Conservation (phyloP, 1,139 yeast genomes). For the Nematodospora anomalae region DNA sequence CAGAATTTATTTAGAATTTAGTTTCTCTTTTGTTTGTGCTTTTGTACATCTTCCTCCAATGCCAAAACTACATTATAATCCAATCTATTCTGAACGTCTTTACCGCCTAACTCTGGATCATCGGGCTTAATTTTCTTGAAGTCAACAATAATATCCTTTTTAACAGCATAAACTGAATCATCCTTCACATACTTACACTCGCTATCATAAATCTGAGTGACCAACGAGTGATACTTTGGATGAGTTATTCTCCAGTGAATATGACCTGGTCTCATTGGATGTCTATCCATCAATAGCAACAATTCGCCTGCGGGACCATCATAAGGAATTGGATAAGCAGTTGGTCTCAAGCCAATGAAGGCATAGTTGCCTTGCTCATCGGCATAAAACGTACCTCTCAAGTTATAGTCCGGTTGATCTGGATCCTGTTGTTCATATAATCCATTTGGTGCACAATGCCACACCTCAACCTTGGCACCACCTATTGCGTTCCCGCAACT, state of each 20-base stretch:
- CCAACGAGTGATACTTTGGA: conserved; percentile 25
- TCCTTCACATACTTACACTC: conserved; percentile 24
- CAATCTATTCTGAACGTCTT: conserved; percentile 17
- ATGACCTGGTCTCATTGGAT: conserved; percentile 20
- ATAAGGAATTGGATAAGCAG: conserved; percentile 19
- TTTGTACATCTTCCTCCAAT: conserved; percentile 18
- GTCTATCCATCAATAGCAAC: conserved; percentile 18
- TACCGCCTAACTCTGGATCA: conserved; percentile 10
- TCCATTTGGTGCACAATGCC: conserved; percentile 20
- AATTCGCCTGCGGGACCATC: conserved; percentile 21
- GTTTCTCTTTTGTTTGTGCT: no score
- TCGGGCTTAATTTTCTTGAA: conserved; percentile 16
- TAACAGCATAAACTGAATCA: conserved; percentile 33
- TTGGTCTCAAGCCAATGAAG: conserved; percentile 17
- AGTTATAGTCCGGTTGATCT: conserved; percentile 23
- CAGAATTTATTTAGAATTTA: no score
- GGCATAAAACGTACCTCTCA: conserved; percentile 17
- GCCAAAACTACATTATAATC: conserved; percentile 20
- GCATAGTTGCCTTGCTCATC: conserved; percentile 17
- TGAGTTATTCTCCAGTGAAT: conserved; percentile 26
- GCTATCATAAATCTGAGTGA: conserved; percentile 28
- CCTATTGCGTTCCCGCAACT: conserved; percentile 15
- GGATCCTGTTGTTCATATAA: conserved; percentile 23
- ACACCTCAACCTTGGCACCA: conserved; percentile 18
- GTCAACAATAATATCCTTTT: conserved; percentile 27